phyloP scores from a whole-genome alignment of 495 filamentous ascomycete genomes.

The Chaetomium cochliodes region DNA sequence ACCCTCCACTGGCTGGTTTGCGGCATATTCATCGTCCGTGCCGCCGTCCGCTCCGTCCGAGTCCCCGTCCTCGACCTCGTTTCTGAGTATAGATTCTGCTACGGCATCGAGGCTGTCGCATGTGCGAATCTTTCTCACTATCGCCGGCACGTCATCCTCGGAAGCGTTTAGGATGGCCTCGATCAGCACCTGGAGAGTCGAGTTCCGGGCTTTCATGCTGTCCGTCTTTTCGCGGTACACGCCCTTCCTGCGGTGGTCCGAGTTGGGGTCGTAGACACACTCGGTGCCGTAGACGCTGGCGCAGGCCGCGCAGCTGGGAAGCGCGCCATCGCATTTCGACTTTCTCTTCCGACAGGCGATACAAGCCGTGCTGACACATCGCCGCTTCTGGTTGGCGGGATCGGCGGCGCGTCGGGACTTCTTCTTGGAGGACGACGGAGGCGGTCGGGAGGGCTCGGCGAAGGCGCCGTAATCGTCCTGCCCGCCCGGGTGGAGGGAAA shows the following conservation, averaged over 20 bases:
- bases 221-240: constrained; percentile 96
- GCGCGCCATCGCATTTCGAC: constrained; percentile 93
- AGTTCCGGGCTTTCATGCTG: constrained; percentile 79
- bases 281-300: constrained; percentile 91
- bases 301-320: constrained; percentile 91
- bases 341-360: constrained; percentile 88
- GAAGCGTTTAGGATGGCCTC: constrained; percentile 89
- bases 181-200: constrained; percentile 85
- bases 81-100: constrained; percentile 68
- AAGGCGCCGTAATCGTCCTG: constrained; percentile 36
- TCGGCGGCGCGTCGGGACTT: constrained; percentile 51
- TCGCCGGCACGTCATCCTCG: constrained; percentile 74
- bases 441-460: constrained; percentile 12
- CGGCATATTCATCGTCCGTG: constrained; percentile 38
- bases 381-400: constrained; percentile 63
- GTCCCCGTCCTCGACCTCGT: constrained; percentile 46
- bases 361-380: constrained; percentile 92
- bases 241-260: constrained; percentile 92
- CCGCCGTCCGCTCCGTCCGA: constrained; percentile 18
- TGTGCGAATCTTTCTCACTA: constrained; percentile 83
- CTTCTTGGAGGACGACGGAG: constrained; percentile 42
- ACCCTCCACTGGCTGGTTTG: constrained; percentile 58
- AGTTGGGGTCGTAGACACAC: constrained; percentile 92
- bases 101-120: constrained; percentile 91
- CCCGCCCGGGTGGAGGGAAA: constrained; percentile 2